Percentiles rank a stretch among this genome's conserved stretches.
phyloP scores from a whole-genome alignment of 2,329 filamentous ascomycete genomes.

The Trichophyton simii region DNA sequence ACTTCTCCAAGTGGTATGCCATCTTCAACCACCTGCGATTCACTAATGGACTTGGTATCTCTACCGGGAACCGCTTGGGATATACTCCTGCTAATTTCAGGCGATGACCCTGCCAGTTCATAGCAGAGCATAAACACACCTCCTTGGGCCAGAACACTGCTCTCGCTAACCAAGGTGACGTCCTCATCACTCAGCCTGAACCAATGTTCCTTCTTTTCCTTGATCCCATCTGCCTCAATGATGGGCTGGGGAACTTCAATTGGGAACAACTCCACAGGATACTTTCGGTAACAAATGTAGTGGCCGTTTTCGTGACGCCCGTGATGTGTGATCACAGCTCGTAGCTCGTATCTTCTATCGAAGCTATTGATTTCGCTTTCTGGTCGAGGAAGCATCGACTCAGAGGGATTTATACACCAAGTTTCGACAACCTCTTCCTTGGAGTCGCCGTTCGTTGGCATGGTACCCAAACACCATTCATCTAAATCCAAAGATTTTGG shows the following conservation, averaged over 20 bases:
- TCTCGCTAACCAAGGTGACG: slow-evolving; percentile 61
- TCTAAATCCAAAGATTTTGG: slow-evolving; percentile 62
- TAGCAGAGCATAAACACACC: slow-evolving; percentile 98
- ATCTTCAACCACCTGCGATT: neutral
- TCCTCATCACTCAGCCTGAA: slow-evolving; percentile 86
- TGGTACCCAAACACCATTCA: slow-evolving; percentile 69
- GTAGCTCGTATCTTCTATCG: slow-evolving; percentile 54
- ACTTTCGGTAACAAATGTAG: slow-evolving; percentile 80
- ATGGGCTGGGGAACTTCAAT: slow-evolving; percentile 22
- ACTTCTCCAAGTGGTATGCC: neutral
- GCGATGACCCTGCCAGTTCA: slow-evolving; percentile 49
- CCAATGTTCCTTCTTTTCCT: slow-evolving; percentile 49
- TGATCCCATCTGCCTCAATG: slow-evolving; percentile 22
- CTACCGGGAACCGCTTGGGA: neutral
- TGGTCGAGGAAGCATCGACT: slow-evolving; percentile 59
- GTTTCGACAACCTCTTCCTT: slow-evolving; percentile 40
- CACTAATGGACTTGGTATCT: neutral
- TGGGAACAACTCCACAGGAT: slow-evolving; percentile 35
- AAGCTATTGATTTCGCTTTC: slow-evolving; percentile 42
- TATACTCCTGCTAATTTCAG: neutral
- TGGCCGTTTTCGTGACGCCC: slow-evolving; percentile 91
- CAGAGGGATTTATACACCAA: slow-evolving; percentile 56
- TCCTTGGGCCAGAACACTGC: slow-evolving; percentile 58
- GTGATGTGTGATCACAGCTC: slow-evolving; percentile 76
- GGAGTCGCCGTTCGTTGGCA: slow-evolving; percentile 11